Evolutionary conservation across 176 grass and related monocot genomes (phyloP), one percentile per base, ranked within the genome.

Genomic region (Pontederia paniculata): DNA sequence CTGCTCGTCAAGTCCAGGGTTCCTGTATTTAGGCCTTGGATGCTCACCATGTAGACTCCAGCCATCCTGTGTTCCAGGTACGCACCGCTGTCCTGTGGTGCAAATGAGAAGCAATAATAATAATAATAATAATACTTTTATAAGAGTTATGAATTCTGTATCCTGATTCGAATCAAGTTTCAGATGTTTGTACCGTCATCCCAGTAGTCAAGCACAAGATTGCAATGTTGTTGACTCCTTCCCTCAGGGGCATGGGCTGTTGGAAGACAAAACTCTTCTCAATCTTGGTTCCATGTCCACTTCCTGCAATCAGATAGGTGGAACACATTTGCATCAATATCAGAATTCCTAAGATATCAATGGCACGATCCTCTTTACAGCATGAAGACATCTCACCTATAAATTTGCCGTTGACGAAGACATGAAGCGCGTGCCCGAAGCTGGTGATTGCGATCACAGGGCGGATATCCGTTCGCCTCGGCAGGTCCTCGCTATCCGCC

Each of bases 21-120:
- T 16, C 91, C 91, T 18, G 85, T 89, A 50, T 89, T 96, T 51
- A 96, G 91, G 71, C 91, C 91, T 75, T 84, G 85, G 58, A 96
- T 69, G 49, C 16, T 23, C 21, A 68, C 77, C 2, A 70, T 70
- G 52, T 80, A 69, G 12, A 94, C 54, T 12, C 88, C 83, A 4
- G 76, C 57, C 65, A 77, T 68, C 52, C 72, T 28, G 17, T 73
- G 63, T 48, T 82, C 83, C 65, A 87, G 61, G 23, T 77, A 73
- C 56, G 79, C 60, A 55, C 88, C 88, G 48, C 83, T 97, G 76
- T 97, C 91, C 91, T 97, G 55, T 44, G 74, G 12, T 12, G 1
- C 0, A 49, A 41, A 25, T 52, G 37, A 14, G 1, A 48, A 13
- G 49, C 17, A 25, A 58, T 41, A 43, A 25, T 57, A 17, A 23